These are phyloP conservation scores for Musa itinerans DNA, from an alignment of 176 grass and related monocot species.

Conservation along the genomic window DNA sequence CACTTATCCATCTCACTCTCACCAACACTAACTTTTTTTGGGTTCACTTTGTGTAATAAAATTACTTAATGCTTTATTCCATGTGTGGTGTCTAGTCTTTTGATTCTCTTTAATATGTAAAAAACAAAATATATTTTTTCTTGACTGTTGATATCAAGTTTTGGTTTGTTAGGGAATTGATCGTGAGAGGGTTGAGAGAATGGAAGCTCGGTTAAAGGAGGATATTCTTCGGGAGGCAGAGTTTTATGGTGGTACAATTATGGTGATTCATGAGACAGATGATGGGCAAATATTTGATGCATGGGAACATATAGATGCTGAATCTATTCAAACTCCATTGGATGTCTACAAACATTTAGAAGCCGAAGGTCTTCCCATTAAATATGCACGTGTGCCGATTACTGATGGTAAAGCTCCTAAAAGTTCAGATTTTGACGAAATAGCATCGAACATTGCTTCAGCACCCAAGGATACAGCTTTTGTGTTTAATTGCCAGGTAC, in stretches of 20 bases:
- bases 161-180: slow-evolving; percentile 61
- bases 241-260: slow-evolving; percentile 63
- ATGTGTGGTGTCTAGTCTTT: too few species aligned
- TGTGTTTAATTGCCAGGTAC: slow-evolving; percentile 98
- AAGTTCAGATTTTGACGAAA: slow-evolving; percentile 93
- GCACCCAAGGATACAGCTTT: slow-evolving; percentile 64
- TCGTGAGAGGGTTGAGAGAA: slow-evolving; percentile 81
- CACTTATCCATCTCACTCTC: too few species aligned
- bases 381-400: slow-evolving; percentile 93
- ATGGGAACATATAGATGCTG: slow-evolving; percentile 75
- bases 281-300: slow-evolving; percentile 82
- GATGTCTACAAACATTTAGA: slow-evolving; percentile 88
- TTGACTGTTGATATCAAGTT: slow-evolving; percentile 18
- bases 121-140: slow-evolving; percentile 2
- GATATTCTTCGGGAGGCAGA: slow-evolving; percentile 86
- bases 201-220: slow-evolving; percentile 96
- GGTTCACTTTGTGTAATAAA: too few species aligned
- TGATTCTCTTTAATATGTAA: too few species aligned
- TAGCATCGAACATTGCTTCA: slow-evolving; percentile 65
- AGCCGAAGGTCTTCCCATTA: slow-evolving; percentile 71
- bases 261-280: slow-evolving; percentile 92
- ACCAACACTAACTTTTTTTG: too few species aligned
- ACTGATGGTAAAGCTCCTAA: slow-evolving; percentile 99
- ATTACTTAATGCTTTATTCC: too few species aligned
- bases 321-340: slow-evolving; percentile 81